phyloP scores from a whole-genome alignment of 805 yeast species.

The Lachancea quebecensis region DNA sequence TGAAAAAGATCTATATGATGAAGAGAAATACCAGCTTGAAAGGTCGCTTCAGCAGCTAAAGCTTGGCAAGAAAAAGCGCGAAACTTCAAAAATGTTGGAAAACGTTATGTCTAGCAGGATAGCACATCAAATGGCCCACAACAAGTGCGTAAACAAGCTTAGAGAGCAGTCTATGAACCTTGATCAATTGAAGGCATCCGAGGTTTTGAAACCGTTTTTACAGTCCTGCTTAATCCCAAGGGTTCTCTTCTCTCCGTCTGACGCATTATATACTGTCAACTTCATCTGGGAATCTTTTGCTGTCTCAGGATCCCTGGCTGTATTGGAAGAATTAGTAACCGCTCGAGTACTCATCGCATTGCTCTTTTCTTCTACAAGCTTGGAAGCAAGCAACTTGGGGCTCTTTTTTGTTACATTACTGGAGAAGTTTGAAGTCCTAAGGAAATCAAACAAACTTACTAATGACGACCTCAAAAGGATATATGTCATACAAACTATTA shows the following conservation, averaged over 20 bases:
- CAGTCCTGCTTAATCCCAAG: constrained; percentile 71
- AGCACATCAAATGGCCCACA: constrained; percentile 18
- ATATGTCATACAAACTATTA: constrained; percentile 46
- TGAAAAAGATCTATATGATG: constrained; percentile 43
- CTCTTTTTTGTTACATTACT: constrained; percentile 58
- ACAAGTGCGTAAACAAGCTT: constrained; percentile 9
- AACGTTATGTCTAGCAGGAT: constrained; percentile 15
- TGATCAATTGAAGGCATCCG: constrained; percentile 5
- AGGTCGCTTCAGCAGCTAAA: constrained; percentile 9
- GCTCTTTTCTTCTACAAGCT: constrained; percentile 60
- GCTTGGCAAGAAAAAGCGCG: constrained; percentile 16
- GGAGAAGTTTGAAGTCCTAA: constrained; percentile 38
- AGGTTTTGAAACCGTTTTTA: constrained; percentile 37
- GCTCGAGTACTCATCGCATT: constrained; percentile 47
- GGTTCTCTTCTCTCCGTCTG: constrained; percentile 69
- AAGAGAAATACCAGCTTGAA: constrained; percentile 29
- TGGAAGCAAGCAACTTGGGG: constrained; percentile 79
- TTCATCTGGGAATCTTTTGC: constrained; percentile 51
- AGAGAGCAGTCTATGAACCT: not conserved
- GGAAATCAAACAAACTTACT: constrained; percentile 31
- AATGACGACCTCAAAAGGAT: constrained; percentile 34
- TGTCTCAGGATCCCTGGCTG: constrained; percentile 34
- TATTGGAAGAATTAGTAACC: constrained; percentile 43
- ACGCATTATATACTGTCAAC: constrained; percentile 62
- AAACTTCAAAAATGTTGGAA: constrained; percentile 13